phyloP scores from a whole-genome alignment of 1,284 basidiomycete species.

The Clitocybe nebularis region DNA sequence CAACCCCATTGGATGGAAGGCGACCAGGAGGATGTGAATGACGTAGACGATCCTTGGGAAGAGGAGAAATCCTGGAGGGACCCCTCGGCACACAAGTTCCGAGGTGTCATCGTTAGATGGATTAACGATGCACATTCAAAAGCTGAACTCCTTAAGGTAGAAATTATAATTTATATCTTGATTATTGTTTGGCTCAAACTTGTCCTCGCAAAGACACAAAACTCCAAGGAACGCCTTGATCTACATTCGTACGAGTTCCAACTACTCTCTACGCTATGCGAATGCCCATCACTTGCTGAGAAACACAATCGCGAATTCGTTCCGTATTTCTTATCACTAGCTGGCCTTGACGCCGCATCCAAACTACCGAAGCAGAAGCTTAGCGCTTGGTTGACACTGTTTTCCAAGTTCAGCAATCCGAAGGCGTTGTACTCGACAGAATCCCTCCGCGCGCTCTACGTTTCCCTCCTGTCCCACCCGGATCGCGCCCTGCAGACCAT shows the following conservation, averaged over 20 bases:
- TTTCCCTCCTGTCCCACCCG: slow-evolving; percentile 79
- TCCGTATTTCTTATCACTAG: slow-evolving; percentile 70
- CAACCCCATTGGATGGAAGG: slow-evolving; percentile 11
- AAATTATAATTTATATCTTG: slow-evolving; percentile 4
- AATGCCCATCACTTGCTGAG: slow-evolving; percentile 70
- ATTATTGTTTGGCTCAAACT: slow-evolving; percentile 2
- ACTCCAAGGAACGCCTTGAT: slow-evolving; percentile 68
- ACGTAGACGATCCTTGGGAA: slow-evolving; percentile 48
- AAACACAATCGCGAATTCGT: slow-evolving; percentile 82
- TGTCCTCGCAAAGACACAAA: slow-evolving; percentile 45
- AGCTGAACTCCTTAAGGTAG: slow-evolving; percentile 27
- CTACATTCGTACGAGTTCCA: slow-evolving; percentile 75
- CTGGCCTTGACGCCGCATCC: slow-evolving; percentile 31
- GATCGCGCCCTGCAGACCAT: slow-evolving; percentile 78
- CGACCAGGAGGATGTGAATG: slow-evolving; percentile 20
- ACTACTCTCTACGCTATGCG: slow-evolving; percentile 65
- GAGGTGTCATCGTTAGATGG: slow-evolving; percentile 44
- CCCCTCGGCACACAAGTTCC: slow-evolving; percentile 62
- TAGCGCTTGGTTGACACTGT: slow-evolving; percentile 77
- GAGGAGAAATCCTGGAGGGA: slow-evolving; percentile 73
- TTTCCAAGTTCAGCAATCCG: slow-evolving; percentile 89
- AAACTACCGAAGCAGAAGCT: slow-evolving; percentile 58
- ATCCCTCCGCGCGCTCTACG: slow-evolving; percentile 67
- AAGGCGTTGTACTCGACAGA: slow-evolving; percentile 78
- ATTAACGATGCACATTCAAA: slow-evolving; percentile 29